A percentile compares a stretch with the other conserved stretches of the same genome.
phyloP scores from a whole-genome alignment of 805 yeast genomes.

The Priceomyces melissophilus region DNA sequence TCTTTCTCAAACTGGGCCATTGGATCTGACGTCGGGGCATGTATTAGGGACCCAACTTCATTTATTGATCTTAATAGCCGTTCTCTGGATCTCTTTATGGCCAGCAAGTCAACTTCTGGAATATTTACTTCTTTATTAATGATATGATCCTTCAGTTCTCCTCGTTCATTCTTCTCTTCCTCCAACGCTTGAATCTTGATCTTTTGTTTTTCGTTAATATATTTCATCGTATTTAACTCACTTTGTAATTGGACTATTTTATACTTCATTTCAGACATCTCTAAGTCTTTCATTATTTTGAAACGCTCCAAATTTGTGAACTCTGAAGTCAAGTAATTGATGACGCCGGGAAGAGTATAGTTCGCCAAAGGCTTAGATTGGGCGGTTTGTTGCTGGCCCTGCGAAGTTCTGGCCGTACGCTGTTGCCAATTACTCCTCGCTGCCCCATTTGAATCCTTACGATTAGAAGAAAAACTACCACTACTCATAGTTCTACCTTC shows the following conservation, averaged over 20 bases:
- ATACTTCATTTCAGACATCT: conserved; percentile 50
- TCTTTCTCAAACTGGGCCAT: conserved; percentile 11
- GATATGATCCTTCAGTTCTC: neutral
- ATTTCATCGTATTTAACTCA: conserved; percentile 44
- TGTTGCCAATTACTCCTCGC: conserved; percentile 12
- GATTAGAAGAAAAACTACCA: neutral
- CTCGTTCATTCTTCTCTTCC: conserved; percentile 13
- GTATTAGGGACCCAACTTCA: conserved; percentile 30
- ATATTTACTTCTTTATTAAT: conserved; percentile 10
- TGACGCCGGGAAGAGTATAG: conserved; percentile 56
- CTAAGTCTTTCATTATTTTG: conserved; percentile 51
- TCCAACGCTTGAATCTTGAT: conserved; percentile 38
- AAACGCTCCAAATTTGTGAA: conserved; percentile 43
- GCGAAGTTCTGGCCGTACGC: conserved; percentile 9
- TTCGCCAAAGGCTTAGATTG: conserved; percentile 35
- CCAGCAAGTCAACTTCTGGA: conserved; percentile 32
- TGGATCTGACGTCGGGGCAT: conserved; percentile 20
- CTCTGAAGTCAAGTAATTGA: conserved; percentile 57
- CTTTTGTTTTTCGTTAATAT: conserved; percentile 40
- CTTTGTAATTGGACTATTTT: conserved; percentile 51
- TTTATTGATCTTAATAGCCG: conserved; percentile 35
- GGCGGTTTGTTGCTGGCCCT: conserved; percentile 1
- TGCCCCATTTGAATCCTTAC: conserved; percentile 2
- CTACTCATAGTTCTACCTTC: neutral
- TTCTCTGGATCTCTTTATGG: conserved; percentile 28